These are phyloP conservation scores for Vigna mungo DNA, from an alignment of 306 rosid species.

Conservation along the genomic window DNA sequence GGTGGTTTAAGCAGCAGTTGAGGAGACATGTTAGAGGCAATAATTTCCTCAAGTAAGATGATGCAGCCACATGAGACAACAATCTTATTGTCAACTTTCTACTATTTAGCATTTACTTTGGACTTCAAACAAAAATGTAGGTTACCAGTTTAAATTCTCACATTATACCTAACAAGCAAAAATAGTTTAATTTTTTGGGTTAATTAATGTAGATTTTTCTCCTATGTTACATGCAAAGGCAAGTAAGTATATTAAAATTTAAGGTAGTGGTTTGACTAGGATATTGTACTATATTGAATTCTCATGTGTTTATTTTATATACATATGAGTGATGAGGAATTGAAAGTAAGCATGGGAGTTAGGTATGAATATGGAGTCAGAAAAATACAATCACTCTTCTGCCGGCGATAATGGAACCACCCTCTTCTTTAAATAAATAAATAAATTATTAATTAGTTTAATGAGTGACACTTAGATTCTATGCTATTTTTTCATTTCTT, in stretches of 20 bases:
- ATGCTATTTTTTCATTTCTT: background rate
- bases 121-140: background rate
- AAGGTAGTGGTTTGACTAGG: slow-evolving; percentile 16
- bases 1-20: background rate
- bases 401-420: background rate
- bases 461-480: background rate
- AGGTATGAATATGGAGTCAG: slow-evolving; percentile 20
- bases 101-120: background rate
- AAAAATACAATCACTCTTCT: background rate
- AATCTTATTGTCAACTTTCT: background rate
- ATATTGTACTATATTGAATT: background rate
- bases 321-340: background rate
- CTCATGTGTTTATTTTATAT: background rate
- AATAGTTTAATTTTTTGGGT: background rate
- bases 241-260: background rate
- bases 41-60: background rate
- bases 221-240: too few species aligned
- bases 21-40: slow-evolving; percentile 34
- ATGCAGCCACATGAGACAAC: background rate
- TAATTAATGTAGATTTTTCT: too few species aligned
- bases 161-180: background rate
- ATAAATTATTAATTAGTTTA: background rate
- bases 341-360: slow-evolving; percentile 10
- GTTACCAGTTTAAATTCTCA: background rate
- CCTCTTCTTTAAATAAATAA: background rate